Evolutionary conservation across 2,329 filamentous ascomycete species (phyloP), one percentile per base, ranked within the genome.

Genomic region (Erysiphe neolycopersici): DNA sequence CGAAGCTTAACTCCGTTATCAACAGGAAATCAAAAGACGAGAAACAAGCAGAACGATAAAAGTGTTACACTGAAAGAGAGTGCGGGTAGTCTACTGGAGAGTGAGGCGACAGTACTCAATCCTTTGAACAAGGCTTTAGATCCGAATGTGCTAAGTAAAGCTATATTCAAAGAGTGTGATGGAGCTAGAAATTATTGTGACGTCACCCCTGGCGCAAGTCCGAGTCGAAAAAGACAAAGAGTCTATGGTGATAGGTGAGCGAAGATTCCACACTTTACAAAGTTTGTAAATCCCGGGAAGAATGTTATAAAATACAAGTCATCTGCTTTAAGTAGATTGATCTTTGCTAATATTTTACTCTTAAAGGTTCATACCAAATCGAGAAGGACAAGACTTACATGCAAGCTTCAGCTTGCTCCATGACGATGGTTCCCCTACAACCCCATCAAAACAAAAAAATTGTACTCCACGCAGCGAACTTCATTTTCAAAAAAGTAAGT

Each of bases 401-500:
- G 84, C 87, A 43, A 91, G 84, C 59, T 95, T 89, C 61, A 93
- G 76, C 57, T 64, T 95, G 44, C 67, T 95, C 26, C 81, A 92
- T 55, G 87, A 94, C 48, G 84, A 93, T 58, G 84, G 79, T 35
- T 94, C 87, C 17, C 89, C 89, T 17, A 80, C 87, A 12, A 93
- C 85, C 1, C 83, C 87, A 1, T 87, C 84, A 4, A 81, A 76
- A 57, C 71, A 79, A 46, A 83, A 82, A 62, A 85, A 80, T 62
- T 77, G 85, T 38, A 77, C 78, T 18, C 81, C 83, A 10, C 80
- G 92, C 56, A 81, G 81, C 43, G 89, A 94, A 59, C 69, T 94
- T 48, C 79, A 95, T 58, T 94, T 92, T 50, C 89, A 98, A 58
- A 85, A 76, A 60, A 89, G 84, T 87, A 65, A 56, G 76, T 59